phyloP scores from a whole-genome alignment of 225 moss, liverwort and hornwort genomes.

The Takakia lepidozioides region DNA sequence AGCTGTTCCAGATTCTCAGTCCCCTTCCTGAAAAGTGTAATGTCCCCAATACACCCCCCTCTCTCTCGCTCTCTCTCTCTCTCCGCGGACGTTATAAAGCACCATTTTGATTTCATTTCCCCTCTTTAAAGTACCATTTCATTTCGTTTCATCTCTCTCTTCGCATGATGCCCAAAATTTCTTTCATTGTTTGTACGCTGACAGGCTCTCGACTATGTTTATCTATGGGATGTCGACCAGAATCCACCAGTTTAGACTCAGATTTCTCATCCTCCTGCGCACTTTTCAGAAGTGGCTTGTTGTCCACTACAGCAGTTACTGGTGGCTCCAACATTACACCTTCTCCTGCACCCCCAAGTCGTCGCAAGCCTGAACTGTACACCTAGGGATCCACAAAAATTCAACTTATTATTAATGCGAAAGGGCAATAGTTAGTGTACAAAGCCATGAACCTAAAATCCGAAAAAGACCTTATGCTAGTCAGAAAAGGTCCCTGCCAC shows the following conservation, averaged over 20 bases:
- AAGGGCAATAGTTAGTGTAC: too few relatives aligned
- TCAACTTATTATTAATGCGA: too few relatives aligned
- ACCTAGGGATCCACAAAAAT: constrained; percentile 16
- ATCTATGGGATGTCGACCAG: constrained; percentile 9
- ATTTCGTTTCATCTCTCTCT: too few relatives aligned
- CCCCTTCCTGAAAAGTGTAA: too few relatives aligned
- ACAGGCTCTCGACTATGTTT: constrained; percentile 11
- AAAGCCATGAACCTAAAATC: too few relatives aligned
- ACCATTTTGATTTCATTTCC: too few relatives aligned
- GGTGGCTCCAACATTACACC: constrained; percentile 4
- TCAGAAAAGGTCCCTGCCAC: neutral
- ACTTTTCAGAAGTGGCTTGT: constrained; percentile 6
- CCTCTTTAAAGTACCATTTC: too few relatives aligned
- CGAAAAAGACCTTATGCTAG: too few relatives aligned
- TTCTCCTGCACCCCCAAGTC: constrained; percentile 20
- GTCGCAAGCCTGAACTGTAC: constrained; percentile 32
- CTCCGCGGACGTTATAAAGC: too few relatives aligned
- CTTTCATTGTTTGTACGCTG: constrained; percentile 15
- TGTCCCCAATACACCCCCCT: too few relatives aligned
- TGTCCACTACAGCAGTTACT: constrained; percentile 18
- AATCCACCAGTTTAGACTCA: neutral
- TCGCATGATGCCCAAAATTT: constrained; percentile 43
- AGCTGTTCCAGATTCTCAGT: too few relatives aligned
- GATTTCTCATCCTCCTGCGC: neutral
- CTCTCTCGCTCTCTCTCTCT: too few relatives aligned